Base-by-base conservation (phyloP, 176 grass and related monocot genomes). In the Zoysia japonica region DNA sequence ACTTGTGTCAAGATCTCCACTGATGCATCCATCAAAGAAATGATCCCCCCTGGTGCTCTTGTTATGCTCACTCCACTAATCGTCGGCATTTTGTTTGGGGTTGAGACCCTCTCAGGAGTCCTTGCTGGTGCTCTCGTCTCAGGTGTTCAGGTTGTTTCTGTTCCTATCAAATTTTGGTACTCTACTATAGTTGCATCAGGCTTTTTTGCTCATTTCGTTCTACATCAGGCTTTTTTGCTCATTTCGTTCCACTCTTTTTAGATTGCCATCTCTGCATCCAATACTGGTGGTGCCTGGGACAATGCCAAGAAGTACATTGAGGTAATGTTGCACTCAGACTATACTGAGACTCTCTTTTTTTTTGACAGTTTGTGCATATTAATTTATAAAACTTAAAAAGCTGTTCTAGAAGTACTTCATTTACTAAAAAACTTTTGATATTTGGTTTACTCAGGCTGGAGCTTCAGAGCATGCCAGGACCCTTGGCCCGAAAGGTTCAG, bases 181-280 rank as follows among this genome's bases (percentile, higher is more conserved):
- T 43, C 54, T 17, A 63, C 40, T 43, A 61, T 17, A 63, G 53
- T 74, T 59, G 45, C 6, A 45, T 17, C 69, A 43, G 11, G 38
- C 14, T 41, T 40, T 28, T n/a, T 28, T 47, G 11, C 43, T 55
- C 55, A 78, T 7, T 67, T 7, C 2, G 45, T 70, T 77, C 59
- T 28, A 57, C 42, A 28, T 28, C 28, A 28, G 28, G 28, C 28
- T 28, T 28, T 28, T n/a, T 28, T 47, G 11, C 43, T 55, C 55
- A 78, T 7, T 67, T 7, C 2, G 45, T 70, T 77, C 59, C 28
- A 57, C 42, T 28, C 17, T 42, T 73, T 47, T 67, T 82, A 95
- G 92, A 87, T 95, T 83, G 89, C 92, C 35, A 95, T 95, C 52
- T 95, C 89, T 49, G 92, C 92, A 63, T 95, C 92, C 78, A 95